These are phyloP conservation scores for Colletotrichum simmondsii DNA, from an alignment of 2,329 filamentous ascomycete genomes.

Conservation along the genomic window DNA sequence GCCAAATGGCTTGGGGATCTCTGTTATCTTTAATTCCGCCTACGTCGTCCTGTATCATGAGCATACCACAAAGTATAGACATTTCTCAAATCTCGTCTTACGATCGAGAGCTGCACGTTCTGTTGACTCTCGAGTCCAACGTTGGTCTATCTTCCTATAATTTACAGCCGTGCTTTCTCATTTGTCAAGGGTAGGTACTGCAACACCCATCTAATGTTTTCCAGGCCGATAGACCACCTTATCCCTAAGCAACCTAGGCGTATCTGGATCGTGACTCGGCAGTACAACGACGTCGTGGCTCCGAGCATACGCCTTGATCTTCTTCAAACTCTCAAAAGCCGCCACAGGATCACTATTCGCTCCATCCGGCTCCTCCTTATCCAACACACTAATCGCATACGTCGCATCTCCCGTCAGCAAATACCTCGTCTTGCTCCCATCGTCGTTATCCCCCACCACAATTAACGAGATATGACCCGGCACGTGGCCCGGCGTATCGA, in stretches of 20 bases:
- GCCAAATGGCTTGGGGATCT: neutral
- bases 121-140: no score
- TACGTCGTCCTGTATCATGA: neutral
- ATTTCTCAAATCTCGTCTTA: neutral
- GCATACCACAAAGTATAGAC: neutral
- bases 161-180: neutral
- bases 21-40: neutral
- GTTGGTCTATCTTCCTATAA: neutral
- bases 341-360: slow-evolving; percentile 42
- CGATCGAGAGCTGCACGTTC: no score
- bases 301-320: slow-evolving; percentile 45
- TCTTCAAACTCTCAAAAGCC: slow-evolving; percentile 42
- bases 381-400: slow-evolving; percentile 42
- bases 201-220: neutral
- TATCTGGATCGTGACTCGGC: slow-evolving; percentile 40
- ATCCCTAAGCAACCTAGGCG: slow-evolving; percentile 9
- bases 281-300: slow-evolving; percentile 40
- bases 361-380: slow-evolving; percentile 45
- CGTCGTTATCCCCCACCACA: slow-evolving; percentile 16
- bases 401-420: slow-evolving; percentile 45
- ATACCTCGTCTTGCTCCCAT: slow-evolving; percentile 38
- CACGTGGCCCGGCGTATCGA: slow-evolving; percentile 48
- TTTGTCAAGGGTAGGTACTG: neutral
- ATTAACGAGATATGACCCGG: slow-evolving; percentile 45
- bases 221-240: slow-evolving; percentile 25